Percentiles rank a stretch among this genome's conserved stretches.
Conservation (phyloP, 495 filamentous ascomycete genomes). For the Pyrenula aspistea region DNA sequence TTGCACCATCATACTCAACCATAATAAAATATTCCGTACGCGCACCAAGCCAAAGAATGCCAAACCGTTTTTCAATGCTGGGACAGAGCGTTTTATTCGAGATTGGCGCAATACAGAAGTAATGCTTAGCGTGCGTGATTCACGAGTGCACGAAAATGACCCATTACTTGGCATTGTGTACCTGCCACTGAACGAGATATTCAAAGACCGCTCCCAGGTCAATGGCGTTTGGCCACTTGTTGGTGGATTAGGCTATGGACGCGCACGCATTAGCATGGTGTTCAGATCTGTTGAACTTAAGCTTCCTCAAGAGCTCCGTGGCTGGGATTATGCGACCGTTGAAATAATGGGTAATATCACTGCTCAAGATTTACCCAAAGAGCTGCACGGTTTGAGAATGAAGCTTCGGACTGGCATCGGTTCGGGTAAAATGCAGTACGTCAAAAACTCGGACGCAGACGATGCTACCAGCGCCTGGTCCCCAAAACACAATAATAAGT, state of each 20-base stretch:
- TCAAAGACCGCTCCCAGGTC: conserved; percentile 44
- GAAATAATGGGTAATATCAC: conserved; percentile 33
- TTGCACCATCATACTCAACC: conserved; percentile 59
- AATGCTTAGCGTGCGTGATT: conserved; percentile 52
- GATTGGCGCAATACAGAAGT: conserved; percentile 55
- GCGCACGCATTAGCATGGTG: conserved; percentile 51
- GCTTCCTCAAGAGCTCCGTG: conserved; percentile 37
- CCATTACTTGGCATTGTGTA: conserved; percentile 56
- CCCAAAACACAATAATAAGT: conserved; percentile 20
- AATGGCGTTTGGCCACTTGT: conserved; percentile 48
- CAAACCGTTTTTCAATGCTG: conserved; percentile 69
- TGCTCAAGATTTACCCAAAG: conserved; percentile 22
- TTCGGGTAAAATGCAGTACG: conserved; percentile 37
- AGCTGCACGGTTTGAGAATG: conserved; percentile 32
- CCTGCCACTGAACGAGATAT: conserved; percentile 44
- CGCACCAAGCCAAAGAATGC: conserved; percentile 65
- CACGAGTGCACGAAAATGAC: conserved; percentile 51
- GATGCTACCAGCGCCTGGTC: conserved; percentile 16
- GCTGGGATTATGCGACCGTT: conserved; percentile 57
- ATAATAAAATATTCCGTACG: conserved; percentile 57
- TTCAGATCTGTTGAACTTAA: conserved; percentile 55
- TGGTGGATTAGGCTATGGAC: conserved; percentile 59
- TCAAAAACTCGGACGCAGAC: conserved; percentile 14
- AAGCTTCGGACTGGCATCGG: conserved; percentile 43
- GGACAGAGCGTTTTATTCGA: conserved; percentile 57